Conservation (phyloP, 306 rosid genomes). For the Glycine latifolia region DNA sequence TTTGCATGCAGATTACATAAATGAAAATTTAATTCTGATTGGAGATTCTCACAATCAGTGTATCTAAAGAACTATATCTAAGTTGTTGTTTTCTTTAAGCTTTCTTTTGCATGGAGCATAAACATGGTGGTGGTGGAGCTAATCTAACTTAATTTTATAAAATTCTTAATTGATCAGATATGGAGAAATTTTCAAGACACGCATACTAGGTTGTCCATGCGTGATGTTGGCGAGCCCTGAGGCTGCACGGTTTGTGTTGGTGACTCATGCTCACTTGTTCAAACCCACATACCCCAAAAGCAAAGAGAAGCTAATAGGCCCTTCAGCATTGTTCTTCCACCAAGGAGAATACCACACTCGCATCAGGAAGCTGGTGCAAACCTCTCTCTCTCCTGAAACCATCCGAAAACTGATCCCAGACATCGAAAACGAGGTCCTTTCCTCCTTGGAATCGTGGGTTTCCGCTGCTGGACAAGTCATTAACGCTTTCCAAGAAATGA, state of each 20-base stretch:
- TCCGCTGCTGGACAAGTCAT: constrained; percentile 49
- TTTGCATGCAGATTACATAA: too few species aligned
- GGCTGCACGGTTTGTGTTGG: constrained; percentile 83
- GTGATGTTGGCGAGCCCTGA: constrained; percentile 89
- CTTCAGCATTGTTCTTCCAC: constrained; percentile 89
- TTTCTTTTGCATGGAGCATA: constrained; percentile 35
- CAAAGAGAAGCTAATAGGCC: constrained; percentile 89
- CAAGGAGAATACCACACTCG: constrained; percentile 78
- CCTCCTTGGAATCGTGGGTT: constrained; percentile 74
- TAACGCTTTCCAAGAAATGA: constrained; percentile 73
- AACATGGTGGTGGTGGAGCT: constrained; percentile 1
- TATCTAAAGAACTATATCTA: too few species aligned
- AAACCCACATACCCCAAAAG: constrained; percentile 91
- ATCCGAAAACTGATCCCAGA: constrained; percentile 57
- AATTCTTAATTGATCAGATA: constrained; percentile 53
- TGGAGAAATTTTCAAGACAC: constrained; percentile 86
- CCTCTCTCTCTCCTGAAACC: constrained; percentile 65
- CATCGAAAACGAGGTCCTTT: constrained; percentile 61
- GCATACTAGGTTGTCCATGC: constrained; percentile 79
- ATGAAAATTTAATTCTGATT: too few species aligned
- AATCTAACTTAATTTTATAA: not conserved
- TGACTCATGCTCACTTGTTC: constrained; percentile 79
- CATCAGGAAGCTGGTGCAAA: constrained; percentile 72
- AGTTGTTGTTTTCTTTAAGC: not conserved
- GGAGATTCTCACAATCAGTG: too few species aligned